phyloP scores from a whole-genome alignment of 2,329 filamentous ascomycete genomes.

The Epichloe typhina region DNA sequence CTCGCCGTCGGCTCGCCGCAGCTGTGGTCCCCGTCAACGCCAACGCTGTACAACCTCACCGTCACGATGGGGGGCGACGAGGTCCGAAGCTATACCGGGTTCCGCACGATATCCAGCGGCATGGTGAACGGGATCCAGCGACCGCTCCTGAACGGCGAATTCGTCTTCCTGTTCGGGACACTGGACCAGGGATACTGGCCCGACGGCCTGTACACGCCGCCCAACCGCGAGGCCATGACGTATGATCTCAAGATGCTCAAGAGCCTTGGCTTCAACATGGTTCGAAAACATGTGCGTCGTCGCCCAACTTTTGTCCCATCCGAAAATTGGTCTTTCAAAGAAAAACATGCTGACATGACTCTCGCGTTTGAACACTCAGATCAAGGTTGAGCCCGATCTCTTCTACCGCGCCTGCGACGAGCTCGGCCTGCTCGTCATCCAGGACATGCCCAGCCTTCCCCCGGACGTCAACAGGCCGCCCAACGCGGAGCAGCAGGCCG shows the following conservation, averaged over 20 bases:
- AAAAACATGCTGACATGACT: neutral
- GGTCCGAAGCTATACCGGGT: constrained; percentile 54
- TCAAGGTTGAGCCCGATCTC: constrained; percentile 53
- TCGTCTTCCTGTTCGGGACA: constrained; percentile 53
- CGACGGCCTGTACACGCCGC: constrained; percentile 53
- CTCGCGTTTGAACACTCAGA: constrained; percentile 19
- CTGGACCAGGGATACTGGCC: constrained; percentile 63
- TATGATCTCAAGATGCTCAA: constrained; percentile 54
- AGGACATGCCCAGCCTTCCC: constrained; percentile 56
- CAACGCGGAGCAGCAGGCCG: constrained; percentile 38
- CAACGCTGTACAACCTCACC: constrained; percentile 50
- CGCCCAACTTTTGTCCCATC: no score
- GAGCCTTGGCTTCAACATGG: constrained; percentile 53
- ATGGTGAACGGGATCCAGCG: constrained; percentile 44
- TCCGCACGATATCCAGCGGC: constrained; percentile 48
- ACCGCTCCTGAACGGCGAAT: constrained; percentile 55
- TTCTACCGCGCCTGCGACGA: constrained; percentile 57
- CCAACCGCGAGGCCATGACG: constrained; percentile 52
- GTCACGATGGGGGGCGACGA: constrained; percentile 38
- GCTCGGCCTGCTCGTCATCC: constrained; percentile 52
- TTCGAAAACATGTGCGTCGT: constrained; percentile 54
- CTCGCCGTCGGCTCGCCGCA: constrained; percentile 41
- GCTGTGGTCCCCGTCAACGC: constrained; percentile 53
- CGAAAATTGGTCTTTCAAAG: no score
- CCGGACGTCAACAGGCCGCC: constrained; percentile 20